Conservation (phyloP, 345 rosid genomes). For the Rhodomyrtus tomentosa region DNA sequence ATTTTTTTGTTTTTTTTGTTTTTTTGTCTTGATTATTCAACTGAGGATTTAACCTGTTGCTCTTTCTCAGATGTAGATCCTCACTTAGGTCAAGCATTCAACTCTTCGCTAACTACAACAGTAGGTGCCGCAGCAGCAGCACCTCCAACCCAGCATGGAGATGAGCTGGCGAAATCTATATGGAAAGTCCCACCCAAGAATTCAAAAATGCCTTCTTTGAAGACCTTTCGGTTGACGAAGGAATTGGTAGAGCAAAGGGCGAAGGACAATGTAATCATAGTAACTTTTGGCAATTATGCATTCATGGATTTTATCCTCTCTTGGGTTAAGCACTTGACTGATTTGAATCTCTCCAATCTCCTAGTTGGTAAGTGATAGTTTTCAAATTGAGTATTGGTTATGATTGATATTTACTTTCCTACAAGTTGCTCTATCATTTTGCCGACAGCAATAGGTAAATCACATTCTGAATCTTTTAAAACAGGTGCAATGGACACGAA, state of each 20-base stretch:
- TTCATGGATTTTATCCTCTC: conserved; percentile 95
- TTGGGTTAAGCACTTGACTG: conserved; percentile 91
- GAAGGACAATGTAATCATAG: conserved; percentile 60
- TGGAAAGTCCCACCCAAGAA: conserved; percentile 56
- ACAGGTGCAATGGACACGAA: conserved; percentile 97
- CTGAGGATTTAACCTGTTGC: not conserved
- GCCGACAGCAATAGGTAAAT: not conserved
- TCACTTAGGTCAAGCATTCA: conserved; percentile 12
- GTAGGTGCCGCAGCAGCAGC: conserved; percentile 5
- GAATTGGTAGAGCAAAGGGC: conserved; percentile 58
- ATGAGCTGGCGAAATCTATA: conserved; percentile 25
- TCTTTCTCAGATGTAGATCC: conserved; percentile 24
- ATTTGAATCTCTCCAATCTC: conserved; percentile 72
- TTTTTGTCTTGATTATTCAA: not conserved
- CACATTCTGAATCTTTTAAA: not conserved
- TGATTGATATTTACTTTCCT: not conserved
- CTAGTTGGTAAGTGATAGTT: conserved; percentile 58
- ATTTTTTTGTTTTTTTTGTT: too few species aligned
- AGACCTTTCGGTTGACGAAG: conserved; percentile 59
- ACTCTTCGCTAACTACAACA: conserved; percentile 23
- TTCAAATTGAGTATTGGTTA: not conserved
- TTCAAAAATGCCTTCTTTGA: conserved; percentile 73
- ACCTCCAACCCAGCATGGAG: conserved; percentile 13
- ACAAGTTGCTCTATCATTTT: not conserved
- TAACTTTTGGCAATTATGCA: conserved; percentile 91